A percentile compares a stretch with the other conserved stretches of the same genome.
These are phyloP conservation scores for Lathyrus sativus DNA, from an alignment of 306 rosid genomes.

Conservation along the genomic window DNA sequence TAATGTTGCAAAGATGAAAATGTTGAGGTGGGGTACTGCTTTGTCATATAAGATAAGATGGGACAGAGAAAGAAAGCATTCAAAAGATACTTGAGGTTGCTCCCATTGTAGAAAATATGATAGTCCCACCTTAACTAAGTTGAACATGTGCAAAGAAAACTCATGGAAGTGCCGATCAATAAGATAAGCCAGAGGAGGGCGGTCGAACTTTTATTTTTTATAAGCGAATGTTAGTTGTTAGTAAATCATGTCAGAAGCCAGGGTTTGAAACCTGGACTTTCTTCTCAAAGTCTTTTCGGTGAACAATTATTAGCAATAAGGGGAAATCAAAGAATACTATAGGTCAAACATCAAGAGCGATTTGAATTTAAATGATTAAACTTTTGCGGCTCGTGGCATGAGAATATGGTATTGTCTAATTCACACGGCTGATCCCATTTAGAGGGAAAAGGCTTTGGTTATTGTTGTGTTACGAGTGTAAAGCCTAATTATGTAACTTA, in stretches of 20 bases:
- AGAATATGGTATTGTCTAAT: neutral
- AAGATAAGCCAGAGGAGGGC: neutral
- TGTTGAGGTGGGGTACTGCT: neutral
- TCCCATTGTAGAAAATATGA: neutral
- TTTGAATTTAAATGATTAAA: neutral
- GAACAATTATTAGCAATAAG: neutral
- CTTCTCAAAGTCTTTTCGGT: no score
- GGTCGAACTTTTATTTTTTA: neutral
- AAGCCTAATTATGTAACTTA: neutral
- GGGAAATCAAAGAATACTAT: neutral
- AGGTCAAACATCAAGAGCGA: neutral
- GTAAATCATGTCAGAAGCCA: no score
- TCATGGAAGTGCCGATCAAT: neutral
- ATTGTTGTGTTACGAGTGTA: neutral
- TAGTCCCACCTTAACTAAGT: neutral
- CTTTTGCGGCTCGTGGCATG: neutral
- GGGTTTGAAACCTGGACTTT: no score
- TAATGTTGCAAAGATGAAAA: neutral
- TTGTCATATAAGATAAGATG: neutral
- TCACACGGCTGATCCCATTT: neutral
- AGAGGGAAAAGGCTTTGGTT: neutral
- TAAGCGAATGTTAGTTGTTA: no score
- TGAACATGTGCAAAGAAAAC: neutral
- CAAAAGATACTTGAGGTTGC: slow-evolving; percentile 5
- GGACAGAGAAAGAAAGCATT: neutral